Base-by-base conservation (phyloP, 164 flowering plant species). In the Chimonanthus praecox region DNA sequence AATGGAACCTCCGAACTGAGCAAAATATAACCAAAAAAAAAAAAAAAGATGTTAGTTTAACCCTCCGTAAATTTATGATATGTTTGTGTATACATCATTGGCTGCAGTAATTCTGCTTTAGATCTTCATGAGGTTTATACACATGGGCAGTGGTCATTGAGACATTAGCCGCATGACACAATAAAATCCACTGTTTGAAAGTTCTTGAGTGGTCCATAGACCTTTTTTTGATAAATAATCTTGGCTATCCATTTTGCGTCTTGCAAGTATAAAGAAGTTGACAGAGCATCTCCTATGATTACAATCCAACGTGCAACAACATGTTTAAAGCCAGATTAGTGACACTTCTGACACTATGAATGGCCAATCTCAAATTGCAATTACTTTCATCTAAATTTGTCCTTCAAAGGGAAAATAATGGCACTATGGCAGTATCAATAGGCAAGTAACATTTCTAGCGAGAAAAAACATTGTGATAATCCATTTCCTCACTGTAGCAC, bases 1-100 rank as follows among this genome's bases (percentile, higher is more conserved):
- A 60, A 87, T 90, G 7, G 92, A 88, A n/a, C 92, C 92, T 16
- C 79, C 81, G 72, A 76, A 68, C 89, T 88, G 82, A 51, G 7
- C 20, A 62, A 13, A 5, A 11, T 3, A 21, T 18, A 68, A 43
- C 7, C n/a, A n/a, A 58, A 4, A 6, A n/a, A 51, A 13, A 71
- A 69, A 18, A 6, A 62, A 47, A 60, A 44, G 8, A 44, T 4
- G 13, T 10, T 54, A 54, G 11, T 54, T 11, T n/a, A 71, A 58
- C 9, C 18, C 8, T 49, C 2, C 3, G 33, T 15, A 21, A 5
- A 49, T 21, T 44, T 43, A 10, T 10, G 33, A 64, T 8, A 21
- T 8, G 3, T 54, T 33, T 33, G 33, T 33, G 33, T 33, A 33
- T 33, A 33, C 1, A 33, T 33, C 33, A 1, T 33, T 0, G 33